Percentiles rank a stretch among this genome's conserved stretches.
Evolutionary conservation across 2,329 filamentous ascomycete species (phyloP).

Genomic region (Venturia nashicola): DNA sequence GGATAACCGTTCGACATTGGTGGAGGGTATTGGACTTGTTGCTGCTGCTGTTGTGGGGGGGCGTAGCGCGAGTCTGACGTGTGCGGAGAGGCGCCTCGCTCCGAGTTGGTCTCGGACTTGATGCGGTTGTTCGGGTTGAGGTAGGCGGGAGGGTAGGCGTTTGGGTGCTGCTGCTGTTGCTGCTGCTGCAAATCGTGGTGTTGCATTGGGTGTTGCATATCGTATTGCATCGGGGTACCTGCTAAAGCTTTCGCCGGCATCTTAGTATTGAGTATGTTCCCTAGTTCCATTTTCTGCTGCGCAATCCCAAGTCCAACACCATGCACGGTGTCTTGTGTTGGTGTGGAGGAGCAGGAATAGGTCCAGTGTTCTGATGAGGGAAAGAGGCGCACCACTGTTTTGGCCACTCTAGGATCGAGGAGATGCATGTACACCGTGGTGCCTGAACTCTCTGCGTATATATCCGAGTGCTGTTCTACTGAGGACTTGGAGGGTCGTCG

Average conservation of each 20-base stretch:
- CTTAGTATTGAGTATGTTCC: conserved; percentile 30
- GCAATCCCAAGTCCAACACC: conserved; percentile 6
- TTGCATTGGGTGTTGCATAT: conserved; percentile 28
- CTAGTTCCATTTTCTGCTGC: conserved; percentile 23
- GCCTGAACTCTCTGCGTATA: conserved; percentile 1
- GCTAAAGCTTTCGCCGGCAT: conserved; percentile 26
- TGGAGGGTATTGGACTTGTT: conserved; percentile 20
- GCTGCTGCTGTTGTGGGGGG: conserved; percentile 20
- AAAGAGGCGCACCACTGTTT: conserved; percentile 11
- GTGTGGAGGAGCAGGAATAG: conserved; percentile 9
- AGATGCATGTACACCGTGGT: conserved; percentile 10
- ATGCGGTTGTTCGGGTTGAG: conserved; percentile 31
- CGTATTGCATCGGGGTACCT: conserved; percentile 20
- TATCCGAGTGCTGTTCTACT: not conserved
- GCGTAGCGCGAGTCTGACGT: conserved; percentile 44
- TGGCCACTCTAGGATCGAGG: conserved; percentile 9
- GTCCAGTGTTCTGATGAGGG: conserved; percentile 9
- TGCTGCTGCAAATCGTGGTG: conserved; percentile 27
- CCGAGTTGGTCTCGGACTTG: conserved; percentile 47
- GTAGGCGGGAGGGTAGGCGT: conserved; percentile 35
- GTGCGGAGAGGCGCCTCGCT: conserved; percentile 44
- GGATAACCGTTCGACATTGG: conserved; percentile 37
- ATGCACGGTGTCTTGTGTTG: conserved; percentile 7
- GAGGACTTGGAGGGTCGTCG: not conserved
- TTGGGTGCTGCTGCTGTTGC: conserved; percentile 23